Base-by-base conservation (phyloP, 208 protist genomes). In the Leishmania guyanensis region DNA sequence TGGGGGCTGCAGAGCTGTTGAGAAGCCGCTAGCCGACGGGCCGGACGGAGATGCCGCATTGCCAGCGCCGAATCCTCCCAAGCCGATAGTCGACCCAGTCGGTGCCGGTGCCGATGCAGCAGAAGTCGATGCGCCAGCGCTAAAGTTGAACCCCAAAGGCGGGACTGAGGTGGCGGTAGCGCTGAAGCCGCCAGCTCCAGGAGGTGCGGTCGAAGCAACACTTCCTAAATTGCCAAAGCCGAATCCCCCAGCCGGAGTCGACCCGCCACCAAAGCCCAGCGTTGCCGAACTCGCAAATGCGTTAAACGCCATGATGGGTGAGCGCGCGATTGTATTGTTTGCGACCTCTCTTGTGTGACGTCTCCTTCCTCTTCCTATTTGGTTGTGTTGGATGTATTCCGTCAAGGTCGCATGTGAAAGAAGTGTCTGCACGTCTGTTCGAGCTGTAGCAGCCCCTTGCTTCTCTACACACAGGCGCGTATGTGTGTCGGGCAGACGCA, bases 221-320 rank as follows among this genome's bases (percentile, higher is more conserved):
- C 62, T 65, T 29, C 43, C 68, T 6, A 26, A 20, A 43, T 48
- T 22, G 68, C 68, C 68, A 60, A 62, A 58, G 33, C 39, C 22
- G 56, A 66, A 66, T 39, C 56, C 51, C 39, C 73, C 73, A 77
- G 73, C 51, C 39, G 46, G 75, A 1, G 75, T 69, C 39, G 75
- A 33, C 17, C 17, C 36, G 22, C 6, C 76, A n/a, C 43, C 62
- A 50, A 56, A 56, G 64, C 46, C 46, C 22, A 43, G 10, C 39
- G 60, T 29, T 26, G 62, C 26, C 26, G 58, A 39, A 26, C 14
- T 68, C 14, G 76, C 29, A 68, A 83, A 83, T 0, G 74, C 39
- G 22, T 83, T 83, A 6, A 76, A 74, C 5, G 80, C 16, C 80
- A 83, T 83, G 17, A 46, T 78, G n/a, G 60, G 51, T 14, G 53